Conservation (phyloP, 257 asterid species). For the Nyctanthes arbortristis region DNA sequence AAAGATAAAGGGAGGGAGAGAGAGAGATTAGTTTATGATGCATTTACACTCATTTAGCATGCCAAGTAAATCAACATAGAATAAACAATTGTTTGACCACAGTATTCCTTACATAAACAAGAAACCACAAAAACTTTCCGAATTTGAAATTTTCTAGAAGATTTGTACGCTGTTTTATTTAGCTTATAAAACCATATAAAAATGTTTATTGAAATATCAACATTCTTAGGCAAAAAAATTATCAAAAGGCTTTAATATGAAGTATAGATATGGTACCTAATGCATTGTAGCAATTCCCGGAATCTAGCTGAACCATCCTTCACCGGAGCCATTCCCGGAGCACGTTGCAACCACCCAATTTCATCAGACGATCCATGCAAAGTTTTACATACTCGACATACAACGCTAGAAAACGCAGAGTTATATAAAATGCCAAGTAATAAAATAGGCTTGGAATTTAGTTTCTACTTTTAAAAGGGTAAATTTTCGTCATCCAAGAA, state of each 20-base stretch:
- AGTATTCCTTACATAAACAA: neutral
- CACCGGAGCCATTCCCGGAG: constrained; percentile 73
- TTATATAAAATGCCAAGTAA: constrained; percentile 4
- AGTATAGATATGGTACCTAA: constrained; percentile 51
- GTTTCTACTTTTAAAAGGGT: neutral
- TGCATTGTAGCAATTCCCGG: constrained; percentile 62
- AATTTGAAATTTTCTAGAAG: neutral
- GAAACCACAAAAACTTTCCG: neutral
- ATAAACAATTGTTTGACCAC: too few species aligned
- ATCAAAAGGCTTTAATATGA: constrained; percentile 13
- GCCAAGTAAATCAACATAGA: neutral
- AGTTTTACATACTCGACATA: constrained; percentile 55
- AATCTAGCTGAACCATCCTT: constrained; percentile 88
- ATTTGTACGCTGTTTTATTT: too few species aligned
- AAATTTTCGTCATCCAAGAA: constrained; percentile 5
- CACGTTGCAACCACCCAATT: constrained; percentile 88
- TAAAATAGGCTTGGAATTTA: constrained; percentile 1
- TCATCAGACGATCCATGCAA: constrained; percentile 86
- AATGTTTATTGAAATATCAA: neutral
- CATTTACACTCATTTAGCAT: neutral
- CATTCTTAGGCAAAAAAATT: constrained; percentile 5
- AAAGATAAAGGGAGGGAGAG: neutral
- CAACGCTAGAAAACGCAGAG: constrained; percentile 41
- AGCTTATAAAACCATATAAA: neutral
- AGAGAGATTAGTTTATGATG: neutral